Base-by-base conservation (phyloP, 768 basidiomycete genomes). In the Sarcomyxa edulis region DNA sequence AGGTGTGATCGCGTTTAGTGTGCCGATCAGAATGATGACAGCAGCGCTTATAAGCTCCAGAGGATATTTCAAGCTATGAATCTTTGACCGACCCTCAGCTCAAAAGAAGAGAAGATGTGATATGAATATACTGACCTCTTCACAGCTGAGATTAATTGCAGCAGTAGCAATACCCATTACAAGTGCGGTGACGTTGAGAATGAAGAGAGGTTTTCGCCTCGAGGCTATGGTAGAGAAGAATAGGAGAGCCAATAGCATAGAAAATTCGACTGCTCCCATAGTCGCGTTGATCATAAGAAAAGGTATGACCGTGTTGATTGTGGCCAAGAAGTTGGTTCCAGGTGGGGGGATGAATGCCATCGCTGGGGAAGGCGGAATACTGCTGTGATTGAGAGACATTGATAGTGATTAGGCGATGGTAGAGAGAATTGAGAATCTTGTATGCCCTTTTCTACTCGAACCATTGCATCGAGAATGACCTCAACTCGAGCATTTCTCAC, bases 171-270 rank as follows among this genome's bases (percentile, higher is more conserved):
- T 28, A 10, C 55, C 54, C 3, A 53, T 16, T n/a, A 37, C 16
- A 18, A 57, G 45, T 12, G 46, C 43, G 2, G 51, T 10, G 15
- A 53, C 29, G 37, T 57, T 55, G 19, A 51, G 37, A 5, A 47
- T 32, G 37, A 55, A 57, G 7, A 57, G 30, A 16, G 46, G 46
- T 18, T 46, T 48, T 19, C 37, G 42, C 28, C 54, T 34, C 15
- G 44, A 37, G 11, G 23, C 24, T 9, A 35, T 34, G 22, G 44
- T 53, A 11, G 54, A 52, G 35, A 54, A 51, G 15, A 52, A 47
- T 25, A 51, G 32, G 4, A 56, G 43, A 18, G 46, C 40, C 15
- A 51, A 26, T 7, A 54, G 40, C n/a, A 56, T 39, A 10, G 29
- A n/a, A n/a, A n/a, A n/a, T n/a, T n/a, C n/a, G n/a, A n/a, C n/a